phyloP scores from a whole-genome alignment of 2,329 filamentous ascomycete species.

The Aspergillus sp. region DNA sequence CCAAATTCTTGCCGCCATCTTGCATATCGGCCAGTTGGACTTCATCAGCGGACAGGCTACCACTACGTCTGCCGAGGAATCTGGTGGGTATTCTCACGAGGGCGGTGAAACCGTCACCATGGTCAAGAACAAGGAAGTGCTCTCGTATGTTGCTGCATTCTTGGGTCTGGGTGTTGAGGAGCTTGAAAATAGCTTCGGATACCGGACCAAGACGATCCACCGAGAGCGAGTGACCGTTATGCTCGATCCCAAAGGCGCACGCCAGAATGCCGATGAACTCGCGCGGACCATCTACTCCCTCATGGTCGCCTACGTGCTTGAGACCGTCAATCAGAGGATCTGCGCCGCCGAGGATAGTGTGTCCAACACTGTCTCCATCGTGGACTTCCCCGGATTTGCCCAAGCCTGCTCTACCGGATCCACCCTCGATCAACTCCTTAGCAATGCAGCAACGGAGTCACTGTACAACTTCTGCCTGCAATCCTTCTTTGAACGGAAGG shows the following conservation, averaged over 20 bases:
- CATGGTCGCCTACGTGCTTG: slow-evolving; percentile 89
- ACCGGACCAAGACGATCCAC: slow-evolving; percentile 95
- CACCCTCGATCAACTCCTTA: slow-evolving; percentile 85
- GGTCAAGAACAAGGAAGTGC: slow-evolving; percentile 89
- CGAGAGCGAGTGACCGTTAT: slow-evolving; percentile 98
- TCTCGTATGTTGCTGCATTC: slow-evolving; percentile 88
- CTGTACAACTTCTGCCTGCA: slow-evolving; percentile 92
- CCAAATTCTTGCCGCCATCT: slow-evolving; percentile 85
- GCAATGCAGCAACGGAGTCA: slow-evolving; percentile 88
- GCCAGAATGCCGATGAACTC: slow-evolving; percentile 89
- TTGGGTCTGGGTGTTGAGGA: slow-evolving; percentile 78
- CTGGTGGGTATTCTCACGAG: slow-evolving; percentile 93
- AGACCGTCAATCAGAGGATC: slow-evolving; percentile 84
- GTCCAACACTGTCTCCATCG: slow-evolving; percentile 88
- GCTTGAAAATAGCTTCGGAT: slow-evolving; percentile 83
- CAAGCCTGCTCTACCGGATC: slow-evolving; percentile 81
- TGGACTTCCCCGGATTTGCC: slow-evolving; percentile 95
- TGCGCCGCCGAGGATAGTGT: slow-evolving; percentile 86
- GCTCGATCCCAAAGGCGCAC: slow-evolving; percentile 87
- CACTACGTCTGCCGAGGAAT: slow-evolving; percentile 78
- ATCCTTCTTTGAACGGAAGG: slow-evolving; percentile 93
- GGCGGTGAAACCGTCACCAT: slow-evolving; percentile 81
- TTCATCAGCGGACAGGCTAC: slow-evolving; percentile 83
- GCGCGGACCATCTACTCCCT: slow-evolving; percentile 91
- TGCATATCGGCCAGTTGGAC: slow-evolving; percentile 97